Evolutionary conservation across 805 yeast genomes (phyloP), one percentile per base, ranked within the genome.

Genomic region (Debaryomyces hansenii): DNA sequence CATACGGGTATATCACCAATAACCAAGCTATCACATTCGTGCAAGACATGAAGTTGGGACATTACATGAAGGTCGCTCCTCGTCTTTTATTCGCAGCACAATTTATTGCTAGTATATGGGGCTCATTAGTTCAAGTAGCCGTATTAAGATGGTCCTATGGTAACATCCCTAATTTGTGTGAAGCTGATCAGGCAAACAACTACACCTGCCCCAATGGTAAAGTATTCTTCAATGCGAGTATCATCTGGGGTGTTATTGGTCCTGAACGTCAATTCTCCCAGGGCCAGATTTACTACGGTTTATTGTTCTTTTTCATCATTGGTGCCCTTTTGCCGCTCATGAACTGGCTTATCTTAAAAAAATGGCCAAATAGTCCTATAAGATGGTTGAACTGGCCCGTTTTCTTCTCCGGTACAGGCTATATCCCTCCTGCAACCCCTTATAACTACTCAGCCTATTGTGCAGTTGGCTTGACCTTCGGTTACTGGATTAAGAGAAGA

Each of bases 361-460:
- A 68, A 54, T 70, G 72, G 73, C 77, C 75, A 50, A 67, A 62
- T 55, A 58, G 65, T 20, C 64, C 63, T 44, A 53, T 61, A 45
- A 57, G 51, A 45, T 62, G 61, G 62, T 55, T 62, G 53, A 57
- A 60, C 58, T 66, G 70, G 71, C 74, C 70, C 14, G 74, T 72
- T 41, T 72, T 72, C 63, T 69, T 67, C 60, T 62, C 70, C 18
- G 77, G 76, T 54, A 69, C 75, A n/a, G 84, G 83, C 38, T 72
- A 75, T 53, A 80, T 84, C 55, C 90, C 92, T 12, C 91, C 91
- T 34, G 85, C 87, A 31, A 82, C 90, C 4, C 83, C 87, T 20
- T 84, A 83, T 61, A 83, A 82, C 60, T 83, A 82, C 62, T 74
- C 79, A 31, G 64, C 80, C 6, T 84, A 78, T 67, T 76, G 82